Conservation (phyloP, 345 rosid species). For the Litchi chinensis region DNA sequence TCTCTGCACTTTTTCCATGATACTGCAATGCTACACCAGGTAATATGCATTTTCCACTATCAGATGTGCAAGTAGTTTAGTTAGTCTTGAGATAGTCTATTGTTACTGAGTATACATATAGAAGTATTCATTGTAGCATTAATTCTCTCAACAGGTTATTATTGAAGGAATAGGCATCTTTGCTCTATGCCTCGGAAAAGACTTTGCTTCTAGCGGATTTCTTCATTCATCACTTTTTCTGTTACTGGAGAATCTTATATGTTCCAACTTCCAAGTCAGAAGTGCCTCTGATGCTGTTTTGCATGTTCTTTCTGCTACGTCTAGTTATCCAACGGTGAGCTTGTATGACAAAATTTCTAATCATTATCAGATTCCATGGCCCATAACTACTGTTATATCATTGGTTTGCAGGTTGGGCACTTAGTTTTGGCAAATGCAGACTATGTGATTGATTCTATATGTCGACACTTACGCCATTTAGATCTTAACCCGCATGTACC, state of each 20-base stretch:
- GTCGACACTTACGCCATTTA: constrained; percentile 85
- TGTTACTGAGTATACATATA: neutral
- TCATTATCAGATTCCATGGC: constrained; percentile 10
- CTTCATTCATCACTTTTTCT: constrained; percentile 87
- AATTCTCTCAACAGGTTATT: constrained; percentile 54
- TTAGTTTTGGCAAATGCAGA: constrained; percentile 91
- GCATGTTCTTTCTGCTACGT: constrained; percentile 59
- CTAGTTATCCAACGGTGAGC: constrained; percentile 72
- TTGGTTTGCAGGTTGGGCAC: constrained; percentile 73
- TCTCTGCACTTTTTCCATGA: constrained; percentile 63
- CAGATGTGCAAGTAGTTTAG: neutral
- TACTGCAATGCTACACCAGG: constrained; percentile 85
- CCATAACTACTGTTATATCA: constrained; percentile 14
- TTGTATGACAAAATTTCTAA: constrained; percentile 17
- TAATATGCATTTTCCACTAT: constrained; percentile 19
- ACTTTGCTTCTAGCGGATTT: constrained; percentile 81
- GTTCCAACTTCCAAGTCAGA: constrained; percentile 72
- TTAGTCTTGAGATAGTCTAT: neutral
- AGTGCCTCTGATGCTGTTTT: constrained; percentile 78
- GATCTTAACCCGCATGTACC: constrained; percentile 92
- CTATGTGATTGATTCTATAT: constrained; percentile 83
- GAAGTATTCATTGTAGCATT: constrained; percentile 11
- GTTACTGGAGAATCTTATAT: constrained; percentile 79
- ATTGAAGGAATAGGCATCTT: constrained; percentile 85
- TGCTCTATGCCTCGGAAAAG: constrained; percentile 70